Evolutionary conservation across 805 yeast genomes (phyloP), one percentile per base, ranked within the genome.

Genomic region (Maudiozyma saulgeensis): DNA sequence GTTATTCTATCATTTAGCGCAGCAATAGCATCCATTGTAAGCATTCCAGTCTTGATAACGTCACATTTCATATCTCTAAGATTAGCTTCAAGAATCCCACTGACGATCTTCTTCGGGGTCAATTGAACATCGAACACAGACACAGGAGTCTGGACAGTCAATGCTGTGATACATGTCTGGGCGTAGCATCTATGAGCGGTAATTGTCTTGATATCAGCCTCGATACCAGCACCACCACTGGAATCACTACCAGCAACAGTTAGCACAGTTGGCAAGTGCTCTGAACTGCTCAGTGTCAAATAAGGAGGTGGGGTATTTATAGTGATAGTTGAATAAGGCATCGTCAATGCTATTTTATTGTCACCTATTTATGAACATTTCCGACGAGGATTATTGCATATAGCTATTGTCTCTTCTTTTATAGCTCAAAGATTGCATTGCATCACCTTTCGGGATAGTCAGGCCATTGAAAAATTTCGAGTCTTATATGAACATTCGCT

Each of bases 141-240:
- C 0, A 53, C 60, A 1, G 77, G 74, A 58, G 88, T 86, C 59
- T 88, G 96, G 6, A 89, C 84, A 0, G 95, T 87, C 51, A 88
- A 66, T 2, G 89, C 90, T 8, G 89, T 77, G 43, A 86, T 80
- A 57, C 89, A 83, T 0, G 90, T 84, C 63, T 82, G 67, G 0
- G 86, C 96, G 59, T 81, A 85, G 46, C 87, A 87, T 15, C 79
- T 78, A 57, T 84, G 86, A 1, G 85, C 84, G 3, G 84, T 73
- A 48, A 87, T 76, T 0, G 96, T 81, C 67, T 88, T 88, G 38
- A 87, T 62, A 62, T 87, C 96, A 0, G 96, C 96, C 63, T 87
- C 96, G 45, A 87, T 81, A 2, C 96, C 96, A 2, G 96, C 96
- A 3, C 96, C 96, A 2, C 96, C 96, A 11, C 91, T 82, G 42